phyloP scores from a whole-genome alignment of 441 rosid species.

The Croton laevigatus region DNA sequence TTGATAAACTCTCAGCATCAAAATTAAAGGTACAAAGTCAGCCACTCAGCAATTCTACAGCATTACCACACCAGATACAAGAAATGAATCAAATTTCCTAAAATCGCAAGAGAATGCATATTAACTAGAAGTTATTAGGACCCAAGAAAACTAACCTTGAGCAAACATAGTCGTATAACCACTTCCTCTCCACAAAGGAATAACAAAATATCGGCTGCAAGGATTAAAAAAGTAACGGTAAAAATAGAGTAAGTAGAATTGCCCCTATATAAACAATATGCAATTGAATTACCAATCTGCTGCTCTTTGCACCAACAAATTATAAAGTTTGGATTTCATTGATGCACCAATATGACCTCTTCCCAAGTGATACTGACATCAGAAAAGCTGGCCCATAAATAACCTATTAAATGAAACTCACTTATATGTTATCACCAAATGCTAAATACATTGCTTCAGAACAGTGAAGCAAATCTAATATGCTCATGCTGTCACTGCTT shows the following conservation, averaged over 20 bases:
- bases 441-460: background rate
- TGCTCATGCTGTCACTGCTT: background rate
- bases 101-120: slow-evolving; percentile 6
- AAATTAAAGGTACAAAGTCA: background rate
- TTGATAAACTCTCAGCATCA: background rate
- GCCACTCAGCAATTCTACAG: background rate
- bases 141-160: slow-evolving; percentile 55
- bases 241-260: slow-evolving; percentile 10
- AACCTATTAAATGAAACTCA: background rate
- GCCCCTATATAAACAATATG: slow-evolving; percentile 14
- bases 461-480: background rate
- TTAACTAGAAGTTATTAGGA: background rate
- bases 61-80: background rate
- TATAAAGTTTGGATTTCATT: slow-evolving; percentile 72
- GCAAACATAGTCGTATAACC: slow-evolving; percentile 87
- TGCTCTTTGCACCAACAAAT: slow-evolving; percentile 72
- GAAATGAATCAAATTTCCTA: slow-evolving; percentile 5
- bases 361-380: slow-evolving; percentile 80
- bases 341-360: slow-evolving; percentile 82
- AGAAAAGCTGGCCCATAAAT: background rate
- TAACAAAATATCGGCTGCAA: slow-evolving; percentile 77
- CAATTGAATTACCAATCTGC: slow-evolving; percentile 57
- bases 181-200: slow-evolving; percentile 85
- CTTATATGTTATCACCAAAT: background rate
- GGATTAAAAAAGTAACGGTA: background rate